phyloP scores from a whole-genome alignment of 495 filamentous ascomycete species.

The Tirmania nivea region DNA sequence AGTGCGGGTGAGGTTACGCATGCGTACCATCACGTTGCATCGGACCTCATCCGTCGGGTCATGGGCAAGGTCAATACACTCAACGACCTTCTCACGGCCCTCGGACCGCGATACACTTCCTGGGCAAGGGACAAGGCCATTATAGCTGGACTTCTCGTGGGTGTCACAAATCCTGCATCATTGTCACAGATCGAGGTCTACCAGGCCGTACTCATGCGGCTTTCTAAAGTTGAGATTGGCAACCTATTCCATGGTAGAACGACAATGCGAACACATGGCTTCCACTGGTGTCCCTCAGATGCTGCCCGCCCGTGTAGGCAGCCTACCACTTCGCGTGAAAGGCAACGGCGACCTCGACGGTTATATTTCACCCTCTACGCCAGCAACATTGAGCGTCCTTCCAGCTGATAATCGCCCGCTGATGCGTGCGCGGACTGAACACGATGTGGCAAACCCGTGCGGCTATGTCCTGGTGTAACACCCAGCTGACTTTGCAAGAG shows the following conservation, averaged over 20 bases:
- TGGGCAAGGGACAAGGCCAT: constrained; percentile 11
- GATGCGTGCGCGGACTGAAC: constrained; percentile 1
- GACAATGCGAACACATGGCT: not conserved
- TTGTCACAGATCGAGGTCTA: constrained; percentile 1
- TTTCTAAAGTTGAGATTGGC: not conserved
- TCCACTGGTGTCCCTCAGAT: constrained; percentile 2
- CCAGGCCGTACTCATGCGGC: not conserved
- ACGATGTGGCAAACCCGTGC: not conserved
- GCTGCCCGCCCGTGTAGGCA: not conserved
- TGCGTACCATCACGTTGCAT: constrained; percentile 1
- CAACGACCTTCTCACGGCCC: constrained; percentile 8
- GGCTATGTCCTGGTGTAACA: not conserved
- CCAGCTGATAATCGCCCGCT: not conserved
- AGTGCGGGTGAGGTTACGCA: not conserved
- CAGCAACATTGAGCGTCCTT: not conserved
- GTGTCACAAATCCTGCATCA: constrained; percentile 1
- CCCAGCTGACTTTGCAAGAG: not conserved
- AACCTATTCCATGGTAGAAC: constrained; percentile 2
- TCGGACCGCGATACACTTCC: constrained; percentile 14
- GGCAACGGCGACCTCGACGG: not conserved
- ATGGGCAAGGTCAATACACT: constrained; percentile 5
- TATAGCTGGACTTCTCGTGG: constrained; percentile 15
- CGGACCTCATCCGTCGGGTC: constrained; percentile 7
- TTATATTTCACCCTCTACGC: not conserved
- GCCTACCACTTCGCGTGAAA: not conserved